Base-by-base conservation (phyloP, 108 stramenopile genomes). In the Mediolabrus comicus region DNA sequence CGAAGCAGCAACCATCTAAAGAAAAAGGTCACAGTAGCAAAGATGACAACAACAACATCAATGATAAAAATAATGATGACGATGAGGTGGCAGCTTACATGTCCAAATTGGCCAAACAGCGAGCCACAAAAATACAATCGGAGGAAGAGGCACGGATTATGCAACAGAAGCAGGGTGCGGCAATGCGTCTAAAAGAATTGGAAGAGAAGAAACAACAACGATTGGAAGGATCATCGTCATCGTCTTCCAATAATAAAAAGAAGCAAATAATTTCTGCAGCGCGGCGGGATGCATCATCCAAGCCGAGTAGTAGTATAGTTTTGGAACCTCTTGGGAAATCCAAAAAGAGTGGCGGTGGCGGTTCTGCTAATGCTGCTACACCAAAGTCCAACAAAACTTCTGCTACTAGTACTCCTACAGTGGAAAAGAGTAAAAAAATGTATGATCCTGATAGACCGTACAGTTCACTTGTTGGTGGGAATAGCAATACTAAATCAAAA, bases 81-180 rank as follows among this genome's bases (percentile, higher is more conserved):
- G 53, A 78, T 25, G 80, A 87, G 51, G 62, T 16, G 12, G 63
- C 72, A 26, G 19, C 7, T 2, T 65, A 53, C 66, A 88, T 88
- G 86, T 68, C 78, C 12, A 80, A 72, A 53, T 52, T 87, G 22
- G 88, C 88, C 24, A 84, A 77, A 57, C 84, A 90, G 65, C 75
- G 83, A 2, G 84, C 88, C n/a, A 82, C 84, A 70, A 66, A 71
- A 52, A 33, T 71, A 22, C 79, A 78, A 28, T 49, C 67, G 4
- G 89, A 89, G 63, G 88, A 85, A 62, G 84, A 80, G 62, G 74
- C 67, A 39, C 71, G 89, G 49, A 69, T 75, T 34, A 30, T 25
- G 8, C 74, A 70, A 52, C 86, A 83, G 59, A 77, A 76, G 24
- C 81, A 84, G 38, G 59, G 74, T 25, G 89, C 82, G 0, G 71